phyloP scores from a whole-genome alignment of 371 early-diverging fungal genomes.

The Mucor velutinosus region DNA sequence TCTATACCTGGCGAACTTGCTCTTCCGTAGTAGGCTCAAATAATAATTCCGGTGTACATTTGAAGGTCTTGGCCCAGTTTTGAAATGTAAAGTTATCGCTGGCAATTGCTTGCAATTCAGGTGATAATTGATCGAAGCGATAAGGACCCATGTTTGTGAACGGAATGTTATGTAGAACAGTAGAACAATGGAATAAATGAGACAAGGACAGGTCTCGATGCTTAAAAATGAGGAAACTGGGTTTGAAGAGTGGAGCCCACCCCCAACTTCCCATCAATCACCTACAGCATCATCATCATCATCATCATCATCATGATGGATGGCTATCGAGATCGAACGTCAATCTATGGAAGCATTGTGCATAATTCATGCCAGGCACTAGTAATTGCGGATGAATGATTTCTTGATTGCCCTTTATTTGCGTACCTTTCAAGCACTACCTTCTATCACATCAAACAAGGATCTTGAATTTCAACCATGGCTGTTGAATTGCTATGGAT shows the following conservation, averaged over 20 bases:
- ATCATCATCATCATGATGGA: background rate
- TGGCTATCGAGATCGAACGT: background rate
- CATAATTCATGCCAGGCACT: background rate
- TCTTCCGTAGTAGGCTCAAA: constrained; percentile 66
- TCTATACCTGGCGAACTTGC: constrained; percentile 64
- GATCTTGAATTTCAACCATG: no score
- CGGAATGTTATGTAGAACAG: background rate
- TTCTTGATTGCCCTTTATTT: background rate
- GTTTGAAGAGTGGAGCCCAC: background rate
- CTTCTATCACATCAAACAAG: no score
- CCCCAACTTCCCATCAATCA: no score
- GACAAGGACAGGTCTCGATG: background rate
- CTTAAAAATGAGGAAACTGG: background rate
- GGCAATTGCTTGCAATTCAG: constrained; percentile 19
- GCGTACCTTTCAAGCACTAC: no score
- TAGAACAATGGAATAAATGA: background rate
- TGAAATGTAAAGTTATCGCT: constrained; percentile 36
- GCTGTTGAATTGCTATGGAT: no score
- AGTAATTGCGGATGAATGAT: background rate
- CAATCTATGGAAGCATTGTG: background rate
- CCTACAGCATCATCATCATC: background rate
- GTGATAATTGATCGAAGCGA: constrained; percentile 16
- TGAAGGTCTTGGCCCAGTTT: constrained; percentile 82
- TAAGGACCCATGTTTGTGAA: constrained; percentile 14
- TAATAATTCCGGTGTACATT: constrained; percentile 61